A percentile compares a stretch with the other conserved stretches of the same genome.
Evolutionary conservation across 176 grass and related monocot genomes (phyloP).

Genomic region (Oropetium thomaeum): DNA sequence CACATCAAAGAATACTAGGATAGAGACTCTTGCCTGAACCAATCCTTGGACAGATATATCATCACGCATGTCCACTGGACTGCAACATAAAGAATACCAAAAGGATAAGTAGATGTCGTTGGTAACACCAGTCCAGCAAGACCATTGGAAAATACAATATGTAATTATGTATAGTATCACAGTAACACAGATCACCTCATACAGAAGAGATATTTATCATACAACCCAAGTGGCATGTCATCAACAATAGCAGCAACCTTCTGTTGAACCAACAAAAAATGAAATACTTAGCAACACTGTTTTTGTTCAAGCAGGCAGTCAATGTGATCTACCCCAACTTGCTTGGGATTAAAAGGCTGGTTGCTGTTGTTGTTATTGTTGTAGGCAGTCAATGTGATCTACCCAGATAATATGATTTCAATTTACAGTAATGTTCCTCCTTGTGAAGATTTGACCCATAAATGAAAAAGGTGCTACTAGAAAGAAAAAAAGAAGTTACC

Average conservation of each 20-base stretch:
- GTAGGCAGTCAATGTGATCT: neutral
- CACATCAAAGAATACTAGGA: neutral
- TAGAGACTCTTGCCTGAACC: slow-evolving; percentile 60
- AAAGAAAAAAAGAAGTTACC: slow-evolving; percentile 41
- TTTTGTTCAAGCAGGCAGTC: neutral
- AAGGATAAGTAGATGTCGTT: slow-evolving; percentile 4
- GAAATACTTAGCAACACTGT: neutral
- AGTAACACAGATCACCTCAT: slow-evolving; percentile 48
- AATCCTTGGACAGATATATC: slow-evolving; percentile 89
- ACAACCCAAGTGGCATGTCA: slow-evolving; percentile 67
- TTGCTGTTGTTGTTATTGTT: slow-evolving; percentile 9
- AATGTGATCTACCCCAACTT: neutral
- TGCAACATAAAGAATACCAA: slow-evolving; percentile 39
- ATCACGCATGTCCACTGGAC: slow-evolving; percentile 82
- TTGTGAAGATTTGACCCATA: slow-evolving; percentile 22
- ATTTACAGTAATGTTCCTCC: neutral
- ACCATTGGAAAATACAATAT: neutral
- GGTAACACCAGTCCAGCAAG: neutral
- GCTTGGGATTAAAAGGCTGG: no score
- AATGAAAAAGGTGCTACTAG: slow-evolving; percentile 13
- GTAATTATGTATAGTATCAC: neutral
- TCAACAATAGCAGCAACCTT: slow-evolving; percentile 92
- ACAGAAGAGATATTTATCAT: slow-evolving; percentile 96
- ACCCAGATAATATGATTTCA: slow-evolving; percentile 7
- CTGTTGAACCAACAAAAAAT: slow-evolving; percentile 46